Evolutionary conservation across 1,284 basidiomycete species (phyloP).

Genomic region (Apiotrichum laibachii): DNA sequence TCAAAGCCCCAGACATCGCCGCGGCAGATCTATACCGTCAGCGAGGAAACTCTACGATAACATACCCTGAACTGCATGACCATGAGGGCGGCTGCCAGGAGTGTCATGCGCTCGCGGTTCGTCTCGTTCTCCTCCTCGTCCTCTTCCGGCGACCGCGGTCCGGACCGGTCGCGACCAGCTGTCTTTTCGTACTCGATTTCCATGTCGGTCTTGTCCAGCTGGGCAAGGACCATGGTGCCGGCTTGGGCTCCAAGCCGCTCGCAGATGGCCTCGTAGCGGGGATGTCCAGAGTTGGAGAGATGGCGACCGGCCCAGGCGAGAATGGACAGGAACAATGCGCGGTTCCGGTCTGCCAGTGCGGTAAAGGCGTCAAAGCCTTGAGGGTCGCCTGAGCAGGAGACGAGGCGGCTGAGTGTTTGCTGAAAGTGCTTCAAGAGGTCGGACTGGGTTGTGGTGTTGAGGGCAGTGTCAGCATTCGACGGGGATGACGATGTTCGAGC

Average conservation of each 20-base stretch:
- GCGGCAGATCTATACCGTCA: constrained; percentile 31
- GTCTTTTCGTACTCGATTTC: background rate
- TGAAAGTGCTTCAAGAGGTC: constrained; percentile 29
- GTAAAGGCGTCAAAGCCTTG: constrained; percentile 32
- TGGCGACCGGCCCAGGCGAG: constrained; percentile 41
- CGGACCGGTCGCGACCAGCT: background rate
- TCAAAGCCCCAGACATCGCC: constrained; percentile 42
- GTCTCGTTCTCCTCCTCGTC: background rate
- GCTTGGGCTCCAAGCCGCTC: constrained; percentile 35
- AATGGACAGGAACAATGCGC: constrained; percentile 32
- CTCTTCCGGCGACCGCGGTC: background rate
- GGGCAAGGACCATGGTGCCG: constrained; percentile 14
- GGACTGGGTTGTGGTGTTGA: constrained; percentile 4
- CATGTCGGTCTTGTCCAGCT: background rate
- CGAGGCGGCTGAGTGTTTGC: constrained; percentile 26
- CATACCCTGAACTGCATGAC: constrained; percentile 41
- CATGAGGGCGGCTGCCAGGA: constrained; percentile 38
- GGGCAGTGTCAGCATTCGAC: background rate
- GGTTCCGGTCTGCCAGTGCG: constrained; percentile 16
- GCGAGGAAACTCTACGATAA: background rate
- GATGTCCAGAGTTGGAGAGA: constrained; percentile 35
- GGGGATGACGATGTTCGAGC: background rate
- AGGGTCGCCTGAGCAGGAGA: constrained; percentile 28
- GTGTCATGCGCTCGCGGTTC: constrained; percentile 31
- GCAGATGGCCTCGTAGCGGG: constrained; percentile 35